Conservation (phyloP, 257 asterid species). For the Gynochthodes officinalis region DNA sequence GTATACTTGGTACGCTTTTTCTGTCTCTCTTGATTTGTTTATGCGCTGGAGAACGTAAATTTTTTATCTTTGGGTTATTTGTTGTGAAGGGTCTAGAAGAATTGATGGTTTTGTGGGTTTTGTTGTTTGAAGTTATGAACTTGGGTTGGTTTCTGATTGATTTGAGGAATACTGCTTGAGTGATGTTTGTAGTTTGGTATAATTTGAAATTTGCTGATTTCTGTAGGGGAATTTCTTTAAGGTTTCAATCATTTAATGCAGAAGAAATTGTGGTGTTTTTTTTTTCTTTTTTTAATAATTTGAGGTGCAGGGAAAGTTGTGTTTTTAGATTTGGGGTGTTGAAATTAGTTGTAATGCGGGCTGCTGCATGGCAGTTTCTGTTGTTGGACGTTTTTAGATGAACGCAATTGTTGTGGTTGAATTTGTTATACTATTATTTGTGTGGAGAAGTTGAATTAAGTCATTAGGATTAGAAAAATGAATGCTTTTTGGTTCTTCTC, state of each 20-base stretch:
- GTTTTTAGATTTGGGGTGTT: not conserved
- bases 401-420: not conserved
- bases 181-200: not conserved
- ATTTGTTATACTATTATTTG: not conserved
- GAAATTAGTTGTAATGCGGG: not conserved
- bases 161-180: not conserved
- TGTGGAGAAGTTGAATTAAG: not conserved
- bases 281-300: not conserved
- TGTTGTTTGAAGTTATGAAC: not conserved
- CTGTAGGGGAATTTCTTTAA: too few species aligned
- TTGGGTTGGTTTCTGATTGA: constrained; percentile 11
- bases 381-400: not conserved
- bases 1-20: constrained; percentile 67
- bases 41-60: not conserved
- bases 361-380: not conserved
- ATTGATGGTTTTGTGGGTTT: not conserved
- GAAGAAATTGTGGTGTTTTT: not conserved
- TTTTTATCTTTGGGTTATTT: not conserved
- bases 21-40: not conserved
- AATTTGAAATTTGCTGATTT: constrained; percentile 7
- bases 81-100: not conserved
- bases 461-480: not conserved
- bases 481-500: not conserved
- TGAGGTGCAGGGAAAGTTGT: too few species aligned
- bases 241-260: not conserved